Conservation (phyloP, 768 basidiomycete genomes). For the Hypholoma sublateritium region DNA sequence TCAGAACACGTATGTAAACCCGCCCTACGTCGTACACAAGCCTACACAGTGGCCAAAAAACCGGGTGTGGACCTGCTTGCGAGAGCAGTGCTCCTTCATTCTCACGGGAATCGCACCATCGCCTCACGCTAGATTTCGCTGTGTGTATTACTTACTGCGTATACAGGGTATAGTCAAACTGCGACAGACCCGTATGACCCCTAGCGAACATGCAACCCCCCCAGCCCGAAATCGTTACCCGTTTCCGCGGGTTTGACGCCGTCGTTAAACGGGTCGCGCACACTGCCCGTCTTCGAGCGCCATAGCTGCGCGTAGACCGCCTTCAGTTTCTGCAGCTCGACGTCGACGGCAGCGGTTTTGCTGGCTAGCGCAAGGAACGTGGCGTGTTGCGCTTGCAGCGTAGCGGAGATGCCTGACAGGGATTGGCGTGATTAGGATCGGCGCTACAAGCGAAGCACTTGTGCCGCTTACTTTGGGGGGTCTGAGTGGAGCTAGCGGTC, state of each 20-base stretch:
- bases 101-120: not conserved
- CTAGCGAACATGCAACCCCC: slow-evolving; percentile 41
- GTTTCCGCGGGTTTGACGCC: slow-evolving; percentile 32
- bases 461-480: slow-evolving; percentile 64
- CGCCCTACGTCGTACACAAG: not conserved
- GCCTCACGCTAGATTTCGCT: not conserved
- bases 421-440: slow-evolving; percentile 10
- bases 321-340: slow-evolving; percentile 77
- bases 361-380: slow-evolving; percentile 76
- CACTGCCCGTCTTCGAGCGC: slow-evolving; percentile 78
- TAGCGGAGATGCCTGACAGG: slow-evolving; percentile 63
- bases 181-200: not conserved
- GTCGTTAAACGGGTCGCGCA: slow-evolving; percentile 77
- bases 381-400: slow-evolving; percentile 77
- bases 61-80: not conserved
- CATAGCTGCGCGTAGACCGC: slow-evolving; percentile 73
- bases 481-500: slow-evolving; percentile 62
- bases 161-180: slow-evolving; percentile 4
- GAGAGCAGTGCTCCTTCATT: slow-evolving; percentile 8
- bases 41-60: not conserved
- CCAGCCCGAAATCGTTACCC: slow-evolving; percentile 40
- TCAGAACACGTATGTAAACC: not conserved
- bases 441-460: slow-evolving; percentile 5
- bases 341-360: slow-evolving; percentile 72
- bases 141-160: not conserved